These are phyloP conservation scores for Lavandula angustifolia DNA, from an alignment of 257 asterid species.

Conservation along the genomic window DNA sequence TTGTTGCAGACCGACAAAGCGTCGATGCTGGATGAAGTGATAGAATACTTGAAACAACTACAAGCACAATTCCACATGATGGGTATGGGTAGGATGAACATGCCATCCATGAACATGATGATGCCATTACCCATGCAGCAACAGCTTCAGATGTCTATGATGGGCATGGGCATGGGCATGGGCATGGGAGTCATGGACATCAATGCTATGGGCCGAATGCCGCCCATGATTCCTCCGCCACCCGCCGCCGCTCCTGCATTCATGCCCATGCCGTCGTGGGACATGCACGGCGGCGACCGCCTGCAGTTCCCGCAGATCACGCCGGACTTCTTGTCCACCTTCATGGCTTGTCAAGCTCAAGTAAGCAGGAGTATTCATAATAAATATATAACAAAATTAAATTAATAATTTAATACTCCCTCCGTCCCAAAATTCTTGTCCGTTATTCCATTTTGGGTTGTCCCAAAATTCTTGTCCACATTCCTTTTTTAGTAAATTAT, in stretches of 20 bases:
- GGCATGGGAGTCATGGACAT: slow-evolving; percentile 59
- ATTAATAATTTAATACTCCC: no score
- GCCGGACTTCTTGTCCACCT: slow-evolving; percentile 55
- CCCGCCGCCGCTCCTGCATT: slow-evolving; percentile 37
- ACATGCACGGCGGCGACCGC: slow-evolving; percentile 39
- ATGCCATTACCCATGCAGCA: slow-evolving; percentile 63
- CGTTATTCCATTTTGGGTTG: neutral
- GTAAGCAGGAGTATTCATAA: slow-evolving; percentile 4
- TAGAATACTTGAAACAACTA: slow-evolving; percentile 72
- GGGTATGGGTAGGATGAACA: slow-evolving; percentile 72
- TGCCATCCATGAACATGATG: slow-evolving; percentile 72
- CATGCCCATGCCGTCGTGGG: slow-evolving; percentile 69
- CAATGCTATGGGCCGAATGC: slow-evolving; percentile 43
- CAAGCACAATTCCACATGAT: slow-evolving; percentile 73
- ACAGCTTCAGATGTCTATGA: slow-evolving; percentile 85
- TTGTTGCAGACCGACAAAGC: slow-evolving; percentile 79
- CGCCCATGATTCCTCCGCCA: neutral
- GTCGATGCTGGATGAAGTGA: slow-evolving; percentile 91
- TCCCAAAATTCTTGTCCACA: no score
- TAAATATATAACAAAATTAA: no score
- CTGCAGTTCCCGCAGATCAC: slow-evolving; percentile 31
- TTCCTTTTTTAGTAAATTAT: no score
- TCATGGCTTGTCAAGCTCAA: slow-evolving; percentile 62
- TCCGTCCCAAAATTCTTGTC: no score
- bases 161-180: slow-evolving; percentile 43